Base-by-base conservation (phyloP, 495 filamentous ascomycete species). In the Neurospora tetraspora region DNA sequence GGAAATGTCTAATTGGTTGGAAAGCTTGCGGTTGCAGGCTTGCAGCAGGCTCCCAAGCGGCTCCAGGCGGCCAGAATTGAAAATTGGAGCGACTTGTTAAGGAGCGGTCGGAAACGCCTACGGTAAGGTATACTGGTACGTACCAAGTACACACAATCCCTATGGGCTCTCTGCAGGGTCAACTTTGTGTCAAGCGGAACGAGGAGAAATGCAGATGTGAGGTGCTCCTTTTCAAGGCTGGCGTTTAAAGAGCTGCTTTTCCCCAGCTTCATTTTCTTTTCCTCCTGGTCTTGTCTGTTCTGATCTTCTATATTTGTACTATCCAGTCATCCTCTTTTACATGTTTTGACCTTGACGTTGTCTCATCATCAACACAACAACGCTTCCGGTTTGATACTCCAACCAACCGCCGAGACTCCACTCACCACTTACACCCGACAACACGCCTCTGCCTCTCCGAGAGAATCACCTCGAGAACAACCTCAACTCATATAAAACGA, bases 1-100 rank as follows among this genome's bases (percentile, higher is more conserved):
- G 10, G 7, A 12, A 1, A 11, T 4, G 7, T 9, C 8, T 76
- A 72, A 78, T 80, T 80, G 78, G 78, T 34, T 34, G 34, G 70
- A 59, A 27, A 9, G 69, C 5, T 34, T 34, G 14, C 53, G 2
- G 27, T 65, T 34, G 27, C 27, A 65, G 53, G 45, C 45, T 27
- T 53, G 45, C 53, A 65, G 14, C 53, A 61, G 53, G 27, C 53
- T 61, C 53, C 27, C 27, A 61, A 27, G 47, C 20, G 47, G 47
- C 47, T 59, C 47, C 47, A 59, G 27, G 11, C 47, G 53, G 53
- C 53, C 53, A 34, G 31, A 65, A 65, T 47, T 20, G 43, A 47
- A 47, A 20, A 10, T 27, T 34, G 23, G 27, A 5, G 47, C 23
- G 47, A 27, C 23, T 34, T 61, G 27, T 34, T 65, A 8, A 34